A percentile compares a stretch with the other conserved stretches of the same genome.
Evolutionary conservation across 2,329 filamentous ascomycete genomes (phyloP).

Genomic region (Juglanconis oblonga): DNA sequence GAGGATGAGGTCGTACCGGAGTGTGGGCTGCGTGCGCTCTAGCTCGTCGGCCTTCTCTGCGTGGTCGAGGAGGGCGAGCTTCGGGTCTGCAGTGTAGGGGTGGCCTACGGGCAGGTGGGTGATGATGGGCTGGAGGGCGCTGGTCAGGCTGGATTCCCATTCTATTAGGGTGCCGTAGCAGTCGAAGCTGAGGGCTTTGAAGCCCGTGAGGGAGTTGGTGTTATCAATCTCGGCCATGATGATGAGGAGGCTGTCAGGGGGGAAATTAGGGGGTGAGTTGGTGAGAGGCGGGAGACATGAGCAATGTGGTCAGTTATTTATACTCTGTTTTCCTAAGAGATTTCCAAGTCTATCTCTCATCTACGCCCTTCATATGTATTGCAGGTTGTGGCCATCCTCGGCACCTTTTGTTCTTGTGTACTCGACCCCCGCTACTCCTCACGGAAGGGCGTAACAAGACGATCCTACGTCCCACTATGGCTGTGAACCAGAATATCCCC

Average conservation of each 20-base stretch:
- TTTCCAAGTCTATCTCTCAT: not conserved
- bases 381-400: not conserved
- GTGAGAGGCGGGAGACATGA: not conserved
- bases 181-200: conserved; percentile 63
- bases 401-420: not conserved
- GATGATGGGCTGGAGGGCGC: conserved; percentile 49
- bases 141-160: conserved; percentile 67
- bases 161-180: conserved; percentile 79
- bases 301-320: not conserved
- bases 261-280: not conserved
- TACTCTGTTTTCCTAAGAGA: not conserved
- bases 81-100: conserved; percentile 33
- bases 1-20: conserved; percentile 61
- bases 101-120: conserved; percentile 38
- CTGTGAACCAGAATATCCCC: not conserved
- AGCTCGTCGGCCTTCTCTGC: conserved; percentile 46
- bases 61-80: conserved; percentile 40
- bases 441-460: not conserved
- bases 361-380: not conserved
- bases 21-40: conserved; percentile 51
- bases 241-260: not conserved
- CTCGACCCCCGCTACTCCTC: not conserved
- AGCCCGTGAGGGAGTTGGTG: conserved; percentile 24
- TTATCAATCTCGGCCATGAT: conserved; percentile 9
- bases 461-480: not conserved